Evolutionary conservation across 768 basidiomycete genomes (phyloP), one percentile per base, ranked within the genome.

Genomic region (Hemileccinum impolitum): DNA sequence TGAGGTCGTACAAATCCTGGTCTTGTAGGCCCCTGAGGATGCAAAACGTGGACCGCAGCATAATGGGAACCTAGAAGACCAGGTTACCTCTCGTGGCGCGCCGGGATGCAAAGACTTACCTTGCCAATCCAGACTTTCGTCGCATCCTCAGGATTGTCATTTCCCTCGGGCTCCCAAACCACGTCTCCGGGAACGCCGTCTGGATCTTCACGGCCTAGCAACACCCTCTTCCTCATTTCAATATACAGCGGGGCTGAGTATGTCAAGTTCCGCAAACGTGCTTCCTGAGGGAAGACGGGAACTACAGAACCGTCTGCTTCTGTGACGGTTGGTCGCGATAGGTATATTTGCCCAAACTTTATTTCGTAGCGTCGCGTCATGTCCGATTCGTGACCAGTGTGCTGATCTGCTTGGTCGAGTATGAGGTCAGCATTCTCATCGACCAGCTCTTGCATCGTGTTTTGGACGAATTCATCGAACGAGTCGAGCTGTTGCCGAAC

Each of bases 361-460:
- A 99, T 90, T 72, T 97, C 92, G 70, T 94, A 97, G 50, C 96
- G 91, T 56, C 92, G 84, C 65, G 92, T 85, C 73, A 85, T 84
- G 52, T 82, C 80, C 52, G 83, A 78, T 38, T 86, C 82, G 55
- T 89, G 86, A 6, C 95, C 95, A 9, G 94, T 89, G 66, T 96
- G 93, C 70, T 99, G 96, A 67, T 91, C 87, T 44, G 88, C 88
- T 70, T 98, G 96, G 72, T 98, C 95, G 41, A 99, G 75, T 56
- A 95, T 94, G 62, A 99, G 82, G 60, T 92, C 91, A n/a, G 86
- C 73, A 56, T 91, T 91, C 72, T 99, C 96, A 66, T 97, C 96
- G 18, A 99, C 94, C 21, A 99, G 78, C 67, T 98, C 96, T 70
- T 98, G 95, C 94, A 99, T 96, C 13, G 94, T 97, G 60, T 97